Conservation (phyloP, 805 yeast genomes). For the Candida boleticola region DNA sequence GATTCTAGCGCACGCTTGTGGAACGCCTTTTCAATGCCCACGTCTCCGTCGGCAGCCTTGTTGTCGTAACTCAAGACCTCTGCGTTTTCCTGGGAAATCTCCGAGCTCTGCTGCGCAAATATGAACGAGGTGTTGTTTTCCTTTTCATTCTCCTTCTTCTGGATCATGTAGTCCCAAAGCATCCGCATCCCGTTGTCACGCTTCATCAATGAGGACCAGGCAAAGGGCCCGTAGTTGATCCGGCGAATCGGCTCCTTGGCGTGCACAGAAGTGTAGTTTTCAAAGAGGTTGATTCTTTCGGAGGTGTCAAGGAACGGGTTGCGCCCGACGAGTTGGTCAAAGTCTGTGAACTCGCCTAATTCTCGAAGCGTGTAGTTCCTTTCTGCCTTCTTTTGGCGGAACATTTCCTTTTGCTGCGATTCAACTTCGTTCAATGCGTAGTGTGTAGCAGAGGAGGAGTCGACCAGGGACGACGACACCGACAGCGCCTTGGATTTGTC, state of each 20-base stretch:
- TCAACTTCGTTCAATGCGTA: not conserved
- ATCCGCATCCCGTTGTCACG: slow-evolving; percentile 31
- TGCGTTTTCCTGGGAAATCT: slow-evolving; percentile 22
- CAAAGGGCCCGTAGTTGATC: slow-evolving; percentile 36
- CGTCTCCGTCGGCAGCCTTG: slow-evolving; percentile 3
- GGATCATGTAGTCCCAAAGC: slow-evolving; percentile 30
- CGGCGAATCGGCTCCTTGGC: slow-evolving; percentile 28
- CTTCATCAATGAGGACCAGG: slow-evolving; percentile 37
- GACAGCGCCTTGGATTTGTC: no score
- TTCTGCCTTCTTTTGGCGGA: not conserved
- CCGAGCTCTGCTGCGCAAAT: slow-evolving; percentile 17
- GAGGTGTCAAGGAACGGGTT: slow-evolving; percentile 23
- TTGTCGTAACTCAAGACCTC: slow-evolving; percentile 15
- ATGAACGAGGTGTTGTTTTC: slow-evolving; percentile 22
- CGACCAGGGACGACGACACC: not conserved
- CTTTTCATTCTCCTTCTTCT: slow-evolving; percentile 11
- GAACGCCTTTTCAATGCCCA: slow-evolving; percentile 22
- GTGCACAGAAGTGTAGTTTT: slow-evolving; percentile 30
- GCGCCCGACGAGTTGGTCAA: slow-evolving; percentile 14
- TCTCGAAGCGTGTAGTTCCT: not conserved
- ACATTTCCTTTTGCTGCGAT: not conserved
- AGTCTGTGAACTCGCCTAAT: slow-evolving; percentile 1
- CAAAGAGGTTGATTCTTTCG: slow-evolving; percentile 36
- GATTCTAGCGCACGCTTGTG: slow-evolving; percentile 29
- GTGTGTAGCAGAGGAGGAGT: not conserved